Evolutionary conservation across 805 yeast genomes (phyloP), one percentile per base, ranked within the genome.

Genomic region (Grigorovia humatica): DNA sequence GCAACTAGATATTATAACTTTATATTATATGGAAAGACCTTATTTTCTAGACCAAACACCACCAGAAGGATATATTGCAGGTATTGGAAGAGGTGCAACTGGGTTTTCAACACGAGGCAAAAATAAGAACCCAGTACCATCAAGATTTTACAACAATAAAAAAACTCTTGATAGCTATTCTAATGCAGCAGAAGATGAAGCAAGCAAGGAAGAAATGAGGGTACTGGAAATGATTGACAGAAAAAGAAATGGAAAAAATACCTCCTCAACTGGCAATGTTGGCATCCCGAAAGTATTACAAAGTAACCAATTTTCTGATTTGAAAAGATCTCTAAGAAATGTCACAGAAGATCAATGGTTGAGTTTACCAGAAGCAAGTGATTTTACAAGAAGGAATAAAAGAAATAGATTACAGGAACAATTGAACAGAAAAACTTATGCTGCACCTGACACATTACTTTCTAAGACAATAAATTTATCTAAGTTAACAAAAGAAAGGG

Each of bases 61-160:
- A 0, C 99, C 99, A 0, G 78, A 84, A 1, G 95, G 95, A 6
- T 91, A 91, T 63, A 78, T 89, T 43, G 85, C 98, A 2, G 99
- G 99, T 27, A 69, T 89, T 8, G 98, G 97, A 0, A 74, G 99
- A 63, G 99, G 99, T 29, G 98, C 97, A 1, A 79, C 87, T 1
- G 98, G 97, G 5, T 90, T 93, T 67, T 81, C 90, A 0, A 88
- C 96, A 0, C 77, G 88, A 53, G 88, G 93, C 1, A 95, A 85
- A 55, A 54, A 64, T 58, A 52, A 41, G 3, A 48, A 46, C 30
- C 17, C 17, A 38, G 13, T 15, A 38, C 42, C 42, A 15, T 15
- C 42, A 3, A 38, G 42, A 38, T 38, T 38, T 38, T 8, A 12
- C 42, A 44, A 41, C 53, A 67, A 52, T 59, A 50, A 32, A 2